Evolutionary conservation across 305 asterid genomes (phyloP), one percentile per base, ranked within the genome.

Genomic region (Rubia tinctorum): DNA sequence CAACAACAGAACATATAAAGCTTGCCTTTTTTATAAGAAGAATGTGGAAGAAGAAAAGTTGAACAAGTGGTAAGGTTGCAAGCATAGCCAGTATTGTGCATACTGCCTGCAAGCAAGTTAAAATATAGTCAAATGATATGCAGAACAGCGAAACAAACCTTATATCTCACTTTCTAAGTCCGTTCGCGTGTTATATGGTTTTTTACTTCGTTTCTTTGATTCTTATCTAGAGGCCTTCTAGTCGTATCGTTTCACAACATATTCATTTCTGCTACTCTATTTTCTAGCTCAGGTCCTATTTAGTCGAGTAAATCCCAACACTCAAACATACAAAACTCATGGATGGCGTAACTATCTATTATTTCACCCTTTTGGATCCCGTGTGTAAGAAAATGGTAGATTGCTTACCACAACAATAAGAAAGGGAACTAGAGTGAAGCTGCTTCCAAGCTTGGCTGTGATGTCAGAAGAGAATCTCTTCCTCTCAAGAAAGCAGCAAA

Each of bases 11-110:
- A 34, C 13, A 67, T 53, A 43, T 40, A 59, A 67, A 5, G 60
- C 81, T 44, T 23, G 90, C 99, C 97, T 95, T 95, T 80, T 93
- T 95, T 75, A 93, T 93, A 68, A 95, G 87, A 81, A 95, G 99
- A 73, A 95, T 87, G 85, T 95, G 99, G 84, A 95, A 95, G 95
- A 92, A 93, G 97, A 95, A 95, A 71, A 95, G 97, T 78, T 95
- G 99, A 76, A 89, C 93, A 23, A 95, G 87, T 0, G 99, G 99
- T 64, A 95, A 78, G 61, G 98, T 95, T 37, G 99, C 99, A 79
- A 95, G 85, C 98, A 95, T 95, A 76, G 99, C 97, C 86, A 95
- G 81, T 80, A 95, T 81, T 25, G 99, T 91, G 84, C 99, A 95
- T 30, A 91, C 93, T 40, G 89, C 96, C 98, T 95, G 89, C 60